phyloP scores from a whole-genome alignment of 2,329 filamentous ascomycete species.

The Bipolaris gigantea region DNA sequence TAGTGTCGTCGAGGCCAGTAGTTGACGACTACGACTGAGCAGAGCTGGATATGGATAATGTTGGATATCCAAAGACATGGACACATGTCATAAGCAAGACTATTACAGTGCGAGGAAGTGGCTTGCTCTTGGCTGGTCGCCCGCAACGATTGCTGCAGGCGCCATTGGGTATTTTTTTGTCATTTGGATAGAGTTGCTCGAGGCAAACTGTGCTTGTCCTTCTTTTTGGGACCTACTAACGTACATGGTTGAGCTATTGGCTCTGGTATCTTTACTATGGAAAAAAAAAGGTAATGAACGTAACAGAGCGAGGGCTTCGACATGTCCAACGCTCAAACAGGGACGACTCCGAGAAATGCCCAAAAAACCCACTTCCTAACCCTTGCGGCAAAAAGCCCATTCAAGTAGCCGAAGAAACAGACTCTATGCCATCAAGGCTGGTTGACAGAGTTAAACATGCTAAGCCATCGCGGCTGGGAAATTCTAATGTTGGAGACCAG shows the following conservation, averaged over 20 bases:
- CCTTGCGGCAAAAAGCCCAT: slow-evolving; percentile 14
- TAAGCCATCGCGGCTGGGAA: slow-evolving; percentile 24
- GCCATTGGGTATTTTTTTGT: slow-evolving; percentile 18
- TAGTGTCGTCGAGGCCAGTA: background rate
- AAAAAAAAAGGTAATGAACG: slow-evolving; percentile 29
- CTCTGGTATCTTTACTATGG: slow-evolving; percentile 44
- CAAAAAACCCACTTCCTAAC: slow-evolving; percentile 13
- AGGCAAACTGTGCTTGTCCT: slow-evolving; percentile 19
- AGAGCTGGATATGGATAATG: background rate
- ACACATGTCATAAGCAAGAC: background rate
- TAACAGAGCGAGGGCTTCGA: slow-evolving; percentile 23
- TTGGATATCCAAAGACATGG: background rate
- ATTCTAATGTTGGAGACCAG: slow-evolving; percentile 27
- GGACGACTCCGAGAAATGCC: slow-evolving; percentile 29
- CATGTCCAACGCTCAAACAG: slow-evolving; percentile 14
- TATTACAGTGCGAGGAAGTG: background rate
- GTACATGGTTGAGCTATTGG: slow-evolving; percentile 38
- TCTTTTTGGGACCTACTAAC: slow-evolving; percentile 33
- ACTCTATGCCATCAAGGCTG: slow-evolving; percentile 39
- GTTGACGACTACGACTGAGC: background rate
- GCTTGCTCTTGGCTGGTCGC: slow-evolving; percentile 7
- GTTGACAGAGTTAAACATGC: slow-evolving; percentile 35
- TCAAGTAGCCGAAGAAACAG: slow-evolving; percentile 23
- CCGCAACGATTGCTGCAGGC: slow-evolving; percentile 12
- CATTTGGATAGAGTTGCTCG: slow-evolving; percentile 17